Evolutionary conservation across 352 stramenopile genomes (phyloP).

Genomic region (Globisporangium apiculatum): DNA sequence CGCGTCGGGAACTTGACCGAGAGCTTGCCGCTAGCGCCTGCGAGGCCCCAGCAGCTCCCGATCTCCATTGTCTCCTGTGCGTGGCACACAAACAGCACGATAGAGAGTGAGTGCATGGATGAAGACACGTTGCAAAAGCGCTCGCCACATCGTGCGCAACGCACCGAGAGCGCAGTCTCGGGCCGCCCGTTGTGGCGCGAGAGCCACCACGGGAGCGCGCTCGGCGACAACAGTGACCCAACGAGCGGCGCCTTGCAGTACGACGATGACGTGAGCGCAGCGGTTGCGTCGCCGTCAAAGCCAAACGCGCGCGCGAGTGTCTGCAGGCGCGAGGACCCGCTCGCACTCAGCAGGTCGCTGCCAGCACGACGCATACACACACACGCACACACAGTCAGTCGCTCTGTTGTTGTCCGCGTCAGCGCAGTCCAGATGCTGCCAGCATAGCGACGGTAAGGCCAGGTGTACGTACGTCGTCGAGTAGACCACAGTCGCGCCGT

Average conservation of each 20-base stretch:
- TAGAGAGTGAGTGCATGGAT: not conserved
- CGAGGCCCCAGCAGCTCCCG: conserved; percentile 75
- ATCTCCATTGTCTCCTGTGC: conserved; percentile 77
- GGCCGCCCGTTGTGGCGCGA: conserved; percentile 65
- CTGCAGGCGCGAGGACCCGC: conserved; percentile 24
- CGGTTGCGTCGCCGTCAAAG: conserved; percentile 13
- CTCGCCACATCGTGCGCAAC: conserved; percentile 1
- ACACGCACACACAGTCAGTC: not conserved
- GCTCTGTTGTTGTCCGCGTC: no score
- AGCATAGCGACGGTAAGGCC: no score
- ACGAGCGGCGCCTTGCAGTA: conserved; percentile 34
- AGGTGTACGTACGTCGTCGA: conserved; percentile 32
- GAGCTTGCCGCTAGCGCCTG: conserved; percentile 45
- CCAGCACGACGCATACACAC: conserved; percentile 2
- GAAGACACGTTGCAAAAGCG: not conserved
- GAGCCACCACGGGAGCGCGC: conserved; percentile 67
- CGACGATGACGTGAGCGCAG: conserved; percentile 55
- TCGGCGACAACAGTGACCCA: conserved; percentile 29
- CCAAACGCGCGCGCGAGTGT: conserved; percentile 26
- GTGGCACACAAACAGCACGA: not conserved
- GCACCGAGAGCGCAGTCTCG: conserved; percentile 74
- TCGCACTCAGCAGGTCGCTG: conserved; percentile 51
- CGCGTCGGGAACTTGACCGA: conserved; percentile 65
- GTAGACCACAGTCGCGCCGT: conserved; percentile 53
- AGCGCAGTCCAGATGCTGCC: no score